Conservation (phyloP, 805 yeast species). For the Saturnispora dispora region DNA sequence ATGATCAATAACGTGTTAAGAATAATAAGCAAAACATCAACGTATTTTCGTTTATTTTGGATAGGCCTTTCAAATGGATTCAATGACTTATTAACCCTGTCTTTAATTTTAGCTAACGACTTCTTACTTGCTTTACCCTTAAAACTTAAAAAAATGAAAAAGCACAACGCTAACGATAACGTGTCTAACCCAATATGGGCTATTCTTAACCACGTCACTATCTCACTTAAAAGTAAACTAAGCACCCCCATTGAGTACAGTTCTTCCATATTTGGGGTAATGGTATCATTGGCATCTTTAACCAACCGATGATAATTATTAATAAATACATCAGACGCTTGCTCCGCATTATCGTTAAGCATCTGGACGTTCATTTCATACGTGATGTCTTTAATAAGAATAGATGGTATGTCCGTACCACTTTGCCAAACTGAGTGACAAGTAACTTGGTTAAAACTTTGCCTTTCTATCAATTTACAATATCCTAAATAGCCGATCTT, state of each 20-base stretch:
- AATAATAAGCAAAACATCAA: not conserved
- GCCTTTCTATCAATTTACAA: conserved; percentile 28
- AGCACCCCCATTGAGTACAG: not conserved
- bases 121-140: conserved; percentile 3
- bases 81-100: not conserved
- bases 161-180: not conserved
- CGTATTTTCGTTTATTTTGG: not conserved
- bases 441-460: not conserved
- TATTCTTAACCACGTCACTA: not conserved
- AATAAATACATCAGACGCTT: conserved; percentile 34
- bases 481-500: conserved; percentile 40
- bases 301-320: conserved; percentile 31
- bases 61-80: not conserved
- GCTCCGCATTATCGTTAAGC: conserved; percentile 30
- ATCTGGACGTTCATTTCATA: conserved; percentile 25
- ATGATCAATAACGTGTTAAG: not conserved
- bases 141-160: conserved; percentile 1
- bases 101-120: not conserved
- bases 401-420: conserved; percentile 34
- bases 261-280: not conserved
- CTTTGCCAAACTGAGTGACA: conserved; percentile 9
- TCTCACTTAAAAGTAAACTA: conserved; percentile 2
- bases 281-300: conserved; percentile 1
- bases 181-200: conserved; percentile 2
- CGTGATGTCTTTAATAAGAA: conserved; percentile 43